Base-by-base conservation (phyloP, 129 eudicot genomes). In the Helianthus tuberosus region DNA sequence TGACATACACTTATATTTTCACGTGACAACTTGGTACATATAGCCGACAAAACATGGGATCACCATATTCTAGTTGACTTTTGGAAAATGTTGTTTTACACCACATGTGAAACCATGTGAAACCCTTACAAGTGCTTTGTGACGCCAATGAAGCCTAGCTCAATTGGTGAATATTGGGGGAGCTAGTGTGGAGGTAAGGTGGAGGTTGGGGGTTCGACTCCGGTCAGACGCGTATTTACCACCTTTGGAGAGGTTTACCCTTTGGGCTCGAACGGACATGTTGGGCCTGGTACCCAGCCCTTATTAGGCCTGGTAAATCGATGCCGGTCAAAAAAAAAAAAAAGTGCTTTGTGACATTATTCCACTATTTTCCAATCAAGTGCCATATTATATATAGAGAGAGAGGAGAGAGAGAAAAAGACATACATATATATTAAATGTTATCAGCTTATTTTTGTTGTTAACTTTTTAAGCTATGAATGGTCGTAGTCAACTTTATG, bases 31-130 rank as follows among this genome's bases (percentile, higher is more conserved):
- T 79, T 72, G 82, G 77, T 29, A 23, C 59, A 54, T 64, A 64
- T 9, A 71, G 67, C 41, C 73, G 82, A 78, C 82, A 78, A 79
- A 72, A 54, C 73, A 79, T 72, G 82, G 68, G 78, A 72, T 79
- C 76, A 64, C 46, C 29, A 64, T 64, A 72, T 79, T 79, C 67
- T 27, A 71, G 78, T 72, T 79, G 82, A 79, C 82, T 72, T 78
- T 64, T 1, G 5, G 11, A 53, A 54, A 39, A 64, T 64, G 66
- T 54, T 68, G 39, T 64, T 65, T 71, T 63, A 64, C 82, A 78
- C 67, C 67, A 65, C 82, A 78, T 78, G 73, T 53, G n/a, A n/a
- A n/a, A n/a, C n/a, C n/a, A n/a, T n/a, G n/a, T n/a, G 77, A 78
- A 72, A 39, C 65, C 59, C 72, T 27, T 70, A 72, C 68, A 46